Conservation (phyloP, 495 filamentous ascomycete genomes). For the Aspergillus homomorphus region DNA sequence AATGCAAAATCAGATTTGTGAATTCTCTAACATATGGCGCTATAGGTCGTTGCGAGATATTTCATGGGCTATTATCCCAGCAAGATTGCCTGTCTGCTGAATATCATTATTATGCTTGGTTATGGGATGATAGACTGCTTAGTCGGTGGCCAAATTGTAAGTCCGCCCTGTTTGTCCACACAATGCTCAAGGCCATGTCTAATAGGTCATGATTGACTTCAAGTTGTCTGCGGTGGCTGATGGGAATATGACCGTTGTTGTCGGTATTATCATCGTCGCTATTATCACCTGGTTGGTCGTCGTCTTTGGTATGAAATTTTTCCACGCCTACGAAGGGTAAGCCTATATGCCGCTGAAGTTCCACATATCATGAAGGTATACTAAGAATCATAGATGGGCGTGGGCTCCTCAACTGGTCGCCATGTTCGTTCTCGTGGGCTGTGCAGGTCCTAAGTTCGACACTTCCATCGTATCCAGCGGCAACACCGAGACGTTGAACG, state of each 20-base stretch:
- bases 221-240: constrained; percentile 8
- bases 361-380: neutral
- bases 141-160: constrained; percentile 43
- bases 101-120: constrained; percentile 64
- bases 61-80: constrained; percentile 71
- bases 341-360: neutral
- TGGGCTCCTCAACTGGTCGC: constrained; percentile 59
- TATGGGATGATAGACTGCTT: constrained; percentile 60
- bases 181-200: no score
- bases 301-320: constrained; percentile 14
- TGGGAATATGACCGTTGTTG: constrained; percentile 3
- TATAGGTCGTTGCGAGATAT: constrained; percentile 59
- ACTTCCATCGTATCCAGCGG: constrained; percentile 23
- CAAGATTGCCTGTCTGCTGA: constrained; percentile 61
- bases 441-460: constrained; percentile 58
- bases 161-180: neutral
- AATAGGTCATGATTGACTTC: neutral
- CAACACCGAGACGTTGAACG: constrained; percentile 31
- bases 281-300: constrained; percentile 15
- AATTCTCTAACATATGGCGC: constrained; percentile 7
- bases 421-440: constrained; percentile 56
- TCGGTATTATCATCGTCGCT: constrained; percentile 16
- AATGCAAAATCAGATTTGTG: neutral
- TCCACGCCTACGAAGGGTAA: constrained; percentile 16
- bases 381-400: constrained; percentile 10